Percentiles rank a stretch among this genome's conserved stretches.
These are phyloP conservation scores for Aureobasidium sp. DNA, from an alignment of 2,329 filamentous ascomycete species.

Conservation along the genomic window DNA sequence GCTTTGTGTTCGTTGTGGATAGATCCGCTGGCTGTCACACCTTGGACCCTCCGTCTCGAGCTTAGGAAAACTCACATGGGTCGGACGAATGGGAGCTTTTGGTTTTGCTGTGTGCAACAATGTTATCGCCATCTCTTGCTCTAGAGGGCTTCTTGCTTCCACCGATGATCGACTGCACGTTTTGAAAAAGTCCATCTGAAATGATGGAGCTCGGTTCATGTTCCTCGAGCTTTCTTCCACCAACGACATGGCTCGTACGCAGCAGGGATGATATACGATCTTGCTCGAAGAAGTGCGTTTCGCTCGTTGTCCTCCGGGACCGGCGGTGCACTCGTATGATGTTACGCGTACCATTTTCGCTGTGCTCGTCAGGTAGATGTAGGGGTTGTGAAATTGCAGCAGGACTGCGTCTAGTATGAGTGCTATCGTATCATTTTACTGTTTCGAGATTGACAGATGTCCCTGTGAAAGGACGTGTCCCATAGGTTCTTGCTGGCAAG, in stretches of 20 bases:
- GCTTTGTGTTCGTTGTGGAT: background rate
- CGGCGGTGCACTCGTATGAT: background rate
- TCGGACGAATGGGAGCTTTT: background rate
- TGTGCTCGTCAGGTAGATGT: background rate
- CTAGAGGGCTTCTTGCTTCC: background rate
- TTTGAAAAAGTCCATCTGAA: background rate
- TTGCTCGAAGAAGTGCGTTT: background rate
- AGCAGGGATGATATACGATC: background rate
- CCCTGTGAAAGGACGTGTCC: background rate
- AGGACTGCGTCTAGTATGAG: background rate
- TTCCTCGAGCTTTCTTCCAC: background rate
- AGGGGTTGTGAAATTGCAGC: background rate
- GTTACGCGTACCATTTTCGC: background rate
- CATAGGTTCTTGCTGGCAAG: background rate
- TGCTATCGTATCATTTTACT: background rate
- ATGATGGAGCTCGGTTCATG: background rate
- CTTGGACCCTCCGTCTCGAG: background rate
- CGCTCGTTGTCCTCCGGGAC: background rate
- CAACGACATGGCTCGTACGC: background rate
- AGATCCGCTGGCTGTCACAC: conserved; percentile 4
- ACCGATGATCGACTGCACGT: background rate
- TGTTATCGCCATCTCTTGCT: background rate
- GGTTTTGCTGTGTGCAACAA: too few species aligned
- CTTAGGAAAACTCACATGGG: background rate
- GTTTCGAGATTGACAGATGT: background rate